phyloP scores from a whole-genome alignment of 2,329 filamentous ascomycete genomes.

The Penicillium hesseltinei region DNA sequence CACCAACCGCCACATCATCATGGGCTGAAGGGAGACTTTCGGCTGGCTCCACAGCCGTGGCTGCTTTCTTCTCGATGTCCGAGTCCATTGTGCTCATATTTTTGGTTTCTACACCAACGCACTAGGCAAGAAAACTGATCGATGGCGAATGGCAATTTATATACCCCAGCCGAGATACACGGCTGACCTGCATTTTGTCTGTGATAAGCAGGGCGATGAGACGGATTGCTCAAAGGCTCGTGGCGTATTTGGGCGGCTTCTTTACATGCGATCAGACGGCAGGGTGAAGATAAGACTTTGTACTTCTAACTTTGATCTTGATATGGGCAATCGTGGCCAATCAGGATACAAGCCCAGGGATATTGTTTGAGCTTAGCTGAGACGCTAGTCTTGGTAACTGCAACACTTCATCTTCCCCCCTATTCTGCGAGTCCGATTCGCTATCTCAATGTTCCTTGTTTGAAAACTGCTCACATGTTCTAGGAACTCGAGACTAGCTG shows the following conservation, averaged over 20 bases:
- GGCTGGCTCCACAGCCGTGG: conserved; percentile 6
- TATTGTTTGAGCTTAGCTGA: conserved; percentile 2
- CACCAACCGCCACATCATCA: conserved; percentile 7
- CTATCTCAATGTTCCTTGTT: neutral
- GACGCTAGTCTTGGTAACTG: neutral
- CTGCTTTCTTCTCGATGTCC: conserved; percentile 19
- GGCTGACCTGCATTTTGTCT: neutral
- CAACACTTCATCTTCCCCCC: neutral
- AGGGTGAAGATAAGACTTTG: conserved; percentile 5
- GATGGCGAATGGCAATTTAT: neutral
- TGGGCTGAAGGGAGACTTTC: neutral
- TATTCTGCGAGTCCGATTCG: neutral
- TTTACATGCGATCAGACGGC: neutral
- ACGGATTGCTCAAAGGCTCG: neutral
- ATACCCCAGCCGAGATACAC: neutral
- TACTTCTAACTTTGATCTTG: neutral
- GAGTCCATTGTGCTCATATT: conserved; percentile 14
- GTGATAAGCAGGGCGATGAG: neutral
- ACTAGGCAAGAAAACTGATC: neutral
- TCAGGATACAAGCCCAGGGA: neutral
- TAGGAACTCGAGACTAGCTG: neutral
- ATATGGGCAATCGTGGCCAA: conserved; percentile 1
- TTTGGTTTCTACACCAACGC: neutral
- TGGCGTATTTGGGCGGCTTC: neutral
- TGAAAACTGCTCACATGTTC: neutral